These are phyloP conservation scores for Rhizopogon salebrosus DNA, from an alignment of 768 basidiomycete genomes.

Conservation along the genomic window DNA sequence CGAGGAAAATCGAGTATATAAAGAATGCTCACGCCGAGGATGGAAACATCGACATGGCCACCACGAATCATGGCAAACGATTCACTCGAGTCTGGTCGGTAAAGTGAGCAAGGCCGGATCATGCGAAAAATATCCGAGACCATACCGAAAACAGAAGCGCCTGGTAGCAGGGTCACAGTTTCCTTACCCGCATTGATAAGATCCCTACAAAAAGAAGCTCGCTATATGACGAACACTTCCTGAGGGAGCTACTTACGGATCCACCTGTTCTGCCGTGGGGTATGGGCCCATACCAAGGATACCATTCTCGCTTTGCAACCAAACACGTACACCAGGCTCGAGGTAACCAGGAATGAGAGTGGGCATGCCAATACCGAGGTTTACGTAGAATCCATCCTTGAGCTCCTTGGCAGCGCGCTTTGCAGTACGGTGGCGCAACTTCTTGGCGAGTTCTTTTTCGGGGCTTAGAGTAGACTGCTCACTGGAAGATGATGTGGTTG, in stretches of 20 bases:
- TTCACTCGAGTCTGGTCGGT: conserved; percentile 70
- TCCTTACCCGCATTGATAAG: conserved; percentile 95
- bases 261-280: conserved; percentile 72
- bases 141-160: conserved; percentile 86
- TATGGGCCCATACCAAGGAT: conserved; percentile 90
- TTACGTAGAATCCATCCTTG: conserved; percentile 83
- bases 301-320: conserved; percentile 90
- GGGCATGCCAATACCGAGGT: conserved; percentile 89
- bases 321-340: conserved; percentile 70
- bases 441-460: conserved; percentile 49
- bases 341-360: conserved; percentile 82
- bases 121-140: not conserved
- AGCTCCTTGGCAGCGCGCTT: conserved; percentile 86
- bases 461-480: conserved; percentile 29
- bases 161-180: conserved; percentile 87
- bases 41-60: conserved; percentile 90
- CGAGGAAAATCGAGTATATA: not conserved
- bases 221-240: conserved; percentile 2
- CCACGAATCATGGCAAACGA: conserved; percentile 98
- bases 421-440: conserved; percentile 70
- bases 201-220: conserved; percentile 44
- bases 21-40: conserved; percentile 71
- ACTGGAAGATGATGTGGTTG: conserved; percentile 29
- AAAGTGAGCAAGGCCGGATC: not conserved
- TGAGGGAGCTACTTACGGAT: conserved; percentile 54